Evolutionary conservation across 2,329 filamentous ascomycete genomes (phyloP).

Genomic region (Phialophora expanda): DNA sequence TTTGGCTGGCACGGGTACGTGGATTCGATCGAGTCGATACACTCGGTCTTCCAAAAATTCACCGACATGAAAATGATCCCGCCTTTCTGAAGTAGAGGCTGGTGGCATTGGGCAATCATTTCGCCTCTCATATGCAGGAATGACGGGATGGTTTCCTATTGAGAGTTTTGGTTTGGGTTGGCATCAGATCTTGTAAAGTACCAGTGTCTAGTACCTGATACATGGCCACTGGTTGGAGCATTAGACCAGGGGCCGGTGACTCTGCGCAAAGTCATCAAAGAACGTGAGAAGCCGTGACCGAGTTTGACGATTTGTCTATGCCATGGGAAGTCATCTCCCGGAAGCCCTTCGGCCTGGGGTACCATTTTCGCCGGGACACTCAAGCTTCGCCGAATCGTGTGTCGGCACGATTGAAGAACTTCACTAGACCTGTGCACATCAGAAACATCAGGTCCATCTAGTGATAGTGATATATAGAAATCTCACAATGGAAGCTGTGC

Average conservation of each 20-base stretch:
- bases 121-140: conserved; percentile 1
- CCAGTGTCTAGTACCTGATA: no score
- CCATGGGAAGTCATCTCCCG: conserved; percentile 3
- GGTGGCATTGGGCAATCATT: conserved; percentile 1
- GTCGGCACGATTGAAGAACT: conserved; percentile 17
- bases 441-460: conserved; percentile 15
- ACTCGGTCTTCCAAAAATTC: conserved; percentile 51
- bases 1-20: conserved; percentile 56
- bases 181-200: conserved; percentile 4
- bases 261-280: neutral
- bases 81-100: conserved; percentile 19
- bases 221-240: neutral
- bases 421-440: neutral
- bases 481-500: conserved; percentile 3
- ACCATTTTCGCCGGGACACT: no score
- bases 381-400: conserved; percentile 24
- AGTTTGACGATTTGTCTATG: neutral
- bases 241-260: no score
- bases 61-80: conserved; percentile 53
- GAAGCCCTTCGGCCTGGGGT: no score
- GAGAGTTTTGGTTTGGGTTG: conserved; percentile 2
- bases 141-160: neutral
- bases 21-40: conserved; percentile 53
- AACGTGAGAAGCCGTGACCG: neutral
- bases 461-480: conserved; percentile 4